Base-by-base conservation (phyloP, 306 rosid species). In the Potentilla sterilis region DNA sequence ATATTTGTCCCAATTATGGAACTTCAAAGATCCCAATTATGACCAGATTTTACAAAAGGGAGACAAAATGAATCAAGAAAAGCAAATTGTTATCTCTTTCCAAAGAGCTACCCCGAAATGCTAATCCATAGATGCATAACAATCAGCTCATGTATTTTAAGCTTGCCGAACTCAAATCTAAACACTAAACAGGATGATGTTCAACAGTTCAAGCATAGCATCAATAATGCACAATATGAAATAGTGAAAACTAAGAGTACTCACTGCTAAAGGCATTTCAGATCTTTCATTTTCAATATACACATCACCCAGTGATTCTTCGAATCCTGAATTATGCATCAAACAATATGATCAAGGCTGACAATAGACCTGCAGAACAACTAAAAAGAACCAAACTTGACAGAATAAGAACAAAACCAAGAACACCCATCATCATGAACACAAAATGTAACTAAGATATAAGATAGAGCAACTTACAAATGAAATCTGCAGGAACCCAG, bases 401-500 rank as follows among this genome's bases (percentile, higher is more conserved):
- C 46, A 74, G 67, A 9, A 58, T 0, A 24, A 72, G 66, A 15
- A 52, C 15, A 59, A 18, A 70, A 69, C 59, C 5, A 51, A 7
- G 32, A 22, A 51, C 35, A 81, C 62, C 80, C 37, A 14, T 59
- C 51, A 44, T 72, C 43, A 58, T 12, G 28, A 22, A 72, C 65
- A 46, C 57, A 48, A 75, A 63, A 32, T 67, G 70, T 41, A 14
- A 66, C 69, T 7, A 74, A 51, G 49, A 47, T 35, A 49, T 14
- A 62, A 69, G 72, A 64, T 13, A 70, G 73, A 78, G 70, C 58
- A 73, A 74, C 82, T 80, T 77, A 65, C 81, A 75, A 37, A 28
- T 34, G 67, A 18, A 73, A 32, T 77, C 85, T 76, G 86, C 61
- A 79, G 65, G 69, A 85, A 67, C 73, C 85, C 86, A 81, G 79